Evolutionary conservation across 805 yeast species (phyloP).

Genomic region (Saccharomycopsis babjevae): DNA sequence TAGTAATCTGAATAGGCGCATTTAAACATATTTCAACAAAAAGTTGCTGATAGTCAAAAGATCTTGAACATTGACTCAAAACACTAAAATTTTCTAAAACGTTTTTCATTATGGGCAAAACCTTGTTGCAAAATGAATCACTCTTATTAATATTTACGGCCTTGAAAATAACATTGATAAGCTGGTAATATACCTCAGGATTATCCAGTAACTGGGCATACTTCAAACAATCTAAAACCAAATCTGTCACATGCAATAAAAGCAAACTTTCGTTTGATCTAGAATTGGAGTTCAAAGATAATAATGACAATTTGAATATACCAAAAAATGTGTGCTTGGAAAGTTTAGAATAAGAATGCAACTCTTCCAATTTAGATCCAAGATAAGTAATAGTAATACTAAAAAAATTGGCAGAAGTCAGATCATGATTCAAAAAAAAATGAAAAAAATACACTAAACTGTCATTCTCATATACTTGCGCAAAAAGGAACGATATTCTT

Average conservation of each 20-base stretch:
- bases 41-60: conserved; percentile 84
- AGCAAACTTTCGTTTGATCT: conserved; percentile 71
- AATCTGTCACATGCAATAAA: conserved; percentile 73
- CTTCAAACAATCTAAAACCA: conserved; percentile 71
- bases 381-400: conserved; percentile 73
- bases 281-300: conserved; percentile 71
- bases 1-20: conserved; percentile 89
- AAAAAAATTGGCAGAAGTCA: conserved; percentile 84
- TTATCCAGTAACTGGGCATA: conserved; percentile 78
- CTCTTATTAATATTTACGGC: conserved; percentile 95
- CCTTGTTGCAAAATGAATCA: conserved; percentile 58
- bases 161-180: conserved; percentile 82
- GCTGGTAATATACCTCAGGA: conserved; percentile 79
- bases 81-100: conserved; percentile 76
- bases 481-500: conserved; percentile 69
- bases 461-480: conserved; percentile 71
- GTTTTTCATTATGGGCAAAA: conserved; percentile 81
- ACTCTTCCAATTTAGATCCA: conserved; percentile 56
- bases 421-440: conserved; percentile 84
- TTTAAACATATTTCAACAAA: conserved; percentile 92
- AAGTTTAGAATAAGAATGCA: conserved; percentile 39
- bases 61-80: conserved; percentile 69
- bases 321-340: conserved; percentile 58
- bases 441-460: conserved; percentile 87
- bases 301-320: conserved; percentile 82